A percentile compares a stretch with the other conserved stretches of the same genome.
Conservation (phyloP, 176 grass and related monocot genomes). For the Aegilops tauschii region DNA sequence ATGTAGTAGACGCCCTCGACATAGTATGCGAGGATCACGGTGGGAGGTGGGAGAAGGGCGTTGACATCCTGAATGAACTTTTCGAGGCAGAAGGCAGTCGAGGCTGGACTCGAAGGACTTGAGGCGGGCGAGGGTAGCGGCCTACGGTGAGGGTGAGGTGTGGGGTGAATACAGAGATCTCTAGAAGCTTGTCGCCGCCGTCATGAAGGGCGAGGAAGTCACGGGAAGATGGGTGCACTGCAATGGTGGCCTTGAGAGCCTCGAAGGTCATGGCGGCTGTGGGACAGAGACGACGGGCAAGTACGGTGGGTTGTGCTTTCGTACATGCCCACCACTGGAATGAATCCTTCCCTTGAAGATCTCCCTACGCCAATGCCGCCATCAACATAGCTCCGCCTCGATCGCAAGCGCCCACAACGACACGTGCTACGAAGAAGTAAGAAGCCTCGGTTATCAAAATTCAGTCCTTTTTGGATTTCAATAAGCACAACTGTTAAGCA, state of each 20-base stretch:
- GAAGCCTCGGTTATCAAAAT: no score
- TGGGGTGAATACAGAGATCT: conserved; percentile 81
- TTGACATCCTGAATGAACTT: conserved; percentile 87
- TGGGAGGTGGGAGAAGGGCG: conserved; percentile 41
- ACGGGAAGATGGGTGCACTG: conserved; percentile 18
- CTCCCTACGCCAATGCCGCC: no score
- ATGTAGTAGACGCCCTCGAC: conserved; percentile 61
- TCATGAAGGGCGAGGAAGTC: conserved; percentile 86
- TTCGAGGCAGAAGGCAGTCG: conserved; percentile 79
- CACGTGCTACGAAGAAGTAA: no score
- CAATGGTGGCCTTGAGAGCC: neutral
- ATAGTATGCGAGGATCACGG: conserved; percentile 46
- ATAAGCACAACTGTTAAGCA: no score
- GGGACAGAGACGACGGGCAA: neutral
- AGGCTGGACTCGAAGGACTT: conserved; percentile 78
- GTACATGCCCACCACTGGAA: no score
- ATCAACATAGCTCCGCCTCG: no score
- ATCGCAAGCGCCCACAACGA: no score
- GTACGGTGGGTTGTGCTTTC: no score
- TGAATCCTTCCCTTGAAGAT: no score
- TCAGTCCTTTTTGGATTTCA: no score
- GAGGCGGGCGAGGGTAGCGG: conserved; percentile 38
- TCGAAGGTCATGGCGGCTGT: conserved; percentile 22
- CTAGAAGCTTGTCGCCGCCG: conserved; percentile 90
- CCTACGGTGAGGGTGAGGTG: conserved; percentile 56